A percentile compares a stretch with the other conserved stretches of the same genome.
These are phyloP conservation scores for Oryza meridionalis DNA, from an alignment of 176 grass and related monocot species.

Conservation along the genomic window DNA sequence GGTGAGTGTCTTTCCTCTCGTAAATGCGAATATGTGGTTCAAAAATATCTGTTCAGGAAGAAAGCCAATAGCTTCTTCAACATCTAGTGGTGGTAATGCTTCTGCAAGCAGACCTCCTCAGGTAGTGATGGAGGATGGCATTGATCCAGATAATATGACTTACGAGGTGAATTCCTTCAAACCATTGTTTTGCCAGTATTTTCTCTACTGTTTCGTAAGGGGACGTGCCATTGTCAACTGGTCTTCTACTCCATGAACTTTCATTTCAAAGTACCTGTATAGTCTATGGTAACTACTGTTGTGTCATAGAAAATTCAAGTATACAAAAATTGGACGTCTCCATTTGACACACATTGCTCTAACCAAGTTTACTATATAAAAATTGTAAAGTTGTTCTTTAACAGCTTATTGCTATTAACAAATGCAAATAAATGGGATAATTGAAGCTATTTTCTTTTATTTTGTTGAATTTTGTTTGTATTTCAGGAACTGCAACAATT, in stretches of 20 bases:
- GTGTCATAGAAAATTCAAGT: not conserved
- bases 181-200: conserved; percentile 21
- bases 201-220: conserved; percentile 18
- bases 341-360: not conserved
- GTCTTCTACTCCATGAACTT: conserved; percentile 14
- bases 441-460: not conserved
- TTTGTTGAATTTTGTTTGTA: conserved; percentile 25
- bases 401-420: not conserved
- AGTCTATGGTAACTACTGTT: not conserved
- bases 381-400: not conserved
- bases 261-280: not conserved
- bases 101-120: conserved; percentile 47
- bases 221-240: conserved; percentile 1
- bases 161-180: conserved; percentile 67
- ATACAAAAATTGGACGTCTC: not conserved
- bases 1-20: conserved; percentile 10
- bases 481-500: conserved; percentile 90
- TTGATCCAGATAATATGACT: conserved; percentile 90
- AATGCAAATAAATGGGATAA: not conserved
- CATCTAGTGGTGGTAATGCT: conserved; percentile 23
- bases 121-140: conserved; percentile 56
- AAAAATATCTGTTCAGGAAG: conserved; percentile 52
- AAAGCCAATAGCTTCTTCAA: conserved; percentile 39
- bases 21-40: conserved; percentile 28
- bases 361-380: not conserved